Evolutionary conservation across 163 green algal species (phyloP).

Genomic region (Botryococcus braunii): DNA sequence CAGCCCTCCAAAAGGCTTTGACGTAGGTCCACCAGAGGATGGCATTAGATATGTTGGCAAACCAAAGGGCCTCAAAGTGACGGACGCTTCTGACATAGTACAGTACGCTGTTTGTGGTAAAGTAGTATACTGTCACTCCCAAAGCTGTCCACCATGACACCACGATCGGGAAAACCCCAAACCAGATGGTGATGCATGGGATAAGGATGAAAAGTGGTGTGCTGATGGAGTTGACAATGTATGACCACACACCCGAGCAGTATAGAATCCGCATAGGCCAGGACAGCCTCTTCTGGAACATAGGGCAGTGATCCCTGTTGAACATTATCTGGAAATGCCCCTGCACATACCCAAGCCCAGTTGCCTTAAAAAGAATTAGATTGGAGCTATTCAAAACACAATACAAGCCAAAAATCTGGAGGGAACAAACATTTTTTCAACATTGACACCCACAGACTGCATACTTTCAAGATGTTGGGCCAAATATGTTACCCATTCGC

Average conservation of each 20-base stretch:
- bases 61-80: conserved; percentile 48
- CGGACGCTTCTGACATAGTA: conserved; percentile 20
- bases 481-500: too few species aligned
- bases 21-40: conserved; percentile 56
- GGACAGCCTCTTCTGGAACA: conserved; percentile 20
- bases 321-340: conserved; percentile 31
- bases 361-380: not conserved
- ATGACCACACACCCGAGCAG: conserved; percentile 26
- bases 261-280: conserved; percentile 24
- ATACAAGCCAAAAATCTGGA: too few species aligned
- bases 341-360: conserved; percentile 9
- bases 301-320: conserved; percentile 19
- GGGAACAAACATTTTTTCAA: not conserved
- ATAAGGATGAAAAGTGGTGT: conserved; percentile 23
- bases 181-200: conserved; percentile 36
- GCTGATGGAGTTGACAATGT: conserved; percentile 25
- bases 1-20: conserved; percentile 34
- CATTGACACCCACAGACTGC: too few species aligned
- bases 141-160: conserved; percentile 50
- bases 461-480: too few species aligned
- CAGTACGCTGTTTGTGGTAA: conserved; percentile 27
- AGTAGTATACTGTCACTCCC: conserved; percentile 47
- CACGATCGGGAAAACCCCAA: conserved; percentile 61
- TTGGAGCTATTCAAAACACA: too few species aligned
- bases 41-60: conserved; percentile 41